Evolutionary conservation across 352 stramenopile species (phyloP), one percentile per base, ranked within the genome.

Genomic region (Pythium inflatum): DNA sequence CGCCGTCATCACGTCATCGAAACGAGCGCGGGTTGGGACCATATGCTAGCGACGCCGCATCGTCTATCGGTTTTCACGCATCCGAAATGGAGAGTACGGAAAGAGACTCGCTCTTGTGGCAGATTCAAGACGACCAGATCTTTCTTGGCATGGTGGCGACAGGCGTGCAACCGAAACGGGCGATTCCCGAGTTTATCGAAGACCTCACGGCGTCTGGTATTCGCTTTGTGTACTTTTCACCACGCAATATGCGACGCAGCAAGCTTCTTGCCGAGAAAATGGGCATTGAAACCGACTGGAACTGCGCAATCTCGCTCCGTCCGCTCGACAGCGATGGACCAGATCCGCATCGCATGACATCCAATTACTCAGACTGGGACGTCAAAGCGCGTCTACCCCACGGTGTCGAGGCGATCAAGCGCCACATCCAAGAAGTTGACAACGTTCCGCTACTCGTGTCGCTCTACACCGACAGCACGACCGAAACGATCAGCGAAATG

Each of bases 251-350:
- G 95, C 85, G 96, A 9, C 86, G 97, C 12, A 98, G 93, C 56
- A 99, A 99, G 76, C 86, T 99, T 38, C 75, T 99, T 22, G 97
- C 96, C 0, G 94, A 98, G 73, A 98, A 99, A 75, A 99, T 99
- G 96, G 97, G 97, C 48, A 99, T 99, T 33, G 97, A 99, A 73
- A 98, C 98, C 5, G 96, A 98, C 41, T 99, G 97, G 97, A 99
- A 99, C 78, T 99, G 96, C 66, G 97, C 97, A 1, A 99, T 99
- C 62, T 99, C 95, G 14, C 78, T 99, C 34, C 87, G 96, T 7
- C 81, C 95, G 16, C 80, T 99, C 27, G 89, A 98, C 30, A 91
- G 88, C 41, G 94, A 97, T 33, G 88, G 86, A 0, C 93, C 92
- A 3, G 96, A 99, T 72, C 87, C 91, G 3, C 94, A 98, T 81